Base-by-base conservation (phyloP, 2,329 filamentous ascomycete genomes). In the Ophiostoma ulmi region DNA sequence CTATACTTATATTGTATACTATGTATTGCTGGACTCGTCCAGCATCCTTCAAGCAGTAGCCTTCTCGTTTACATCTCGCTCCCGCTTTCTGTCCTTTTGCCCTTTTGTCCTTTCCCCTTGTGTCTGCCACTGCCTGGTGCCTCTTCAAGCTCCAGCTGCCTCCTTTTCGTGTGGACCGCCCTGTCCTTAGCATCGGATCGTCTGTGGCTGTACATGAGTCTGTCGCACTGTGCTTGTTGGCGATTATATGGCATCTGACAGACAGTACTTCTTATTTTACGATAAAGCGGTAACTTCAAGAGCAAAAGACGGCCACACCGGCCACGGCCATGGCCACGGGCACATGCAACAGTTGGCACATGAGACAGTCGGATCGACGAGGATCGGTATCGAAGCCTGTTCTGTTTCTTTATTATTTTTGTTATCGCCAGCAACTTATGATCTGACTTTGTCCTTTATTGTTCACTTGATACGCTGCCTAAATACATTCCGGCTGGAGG, bases 111-210 rank as follows among this genome's bases (percentile, higher is more conserved):
- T 26, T 58, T 13, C 10, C 5, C 26, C 22, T 61, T 22, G 5
- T 61, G 22, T 22, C 20, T 61, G 22, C 55, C 10, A 8, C 8
- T 31, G 26, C 22, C 58, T 63, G 10, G 3, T 31, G 44, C 44
- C 44, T 48, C 52, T 58, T 44, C 11, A 14, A 52, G 26, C 55
- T 61, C 55, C 55, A 61, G 55, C 55, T 61, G 26, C 55, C 61
- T 65, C 61, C 61, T 65, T 65, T 65, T 36, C 63, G 36, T 65
- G 63, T 65, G 63, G 63, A 65, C 36, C 63, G 63, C 63, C 63
- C 63, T 31, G 20, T 39, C 20, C 36, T 39, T 22, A 65, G 36
- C 35, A 65, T 39, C 35, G 61, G 26, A 38, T 64, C 61, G 61
- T 35, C 58, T 65, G 63, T 65, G 63, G 63, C 63, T 65, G 63